Evolutionary conservation across 73 alveolate species (phyloP), one percentile per base, ranked within the genome.

Genomic region (Tetrahymena elliotti): DNA sequence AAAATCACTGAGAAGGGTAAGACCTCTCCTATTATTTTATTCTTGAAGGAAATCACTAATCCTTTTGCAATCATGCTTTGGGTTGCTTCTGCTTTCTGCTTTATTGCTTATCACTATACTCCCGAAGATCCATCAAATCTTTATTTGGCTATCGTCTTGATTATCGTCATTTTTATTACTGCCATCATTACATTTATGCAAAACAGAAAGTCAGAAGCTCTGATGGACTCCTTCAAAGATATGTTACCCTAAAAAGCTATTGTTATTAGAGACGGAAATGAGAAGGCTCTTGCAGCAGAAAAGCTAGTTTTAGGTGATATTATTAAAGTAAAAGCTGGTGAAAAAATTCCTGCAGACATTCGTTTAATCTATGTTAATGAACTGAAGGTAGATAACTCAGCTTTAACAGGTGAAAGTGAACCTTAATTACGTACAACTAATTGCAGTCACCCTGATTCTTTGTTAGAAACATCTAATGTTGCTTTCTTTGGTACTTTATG

Each of bases 321-420:
- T 16, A 40, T 97, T 1, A 95, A 97, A 93, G 98, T 99, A 68
- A 96, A 98, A 96, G 97, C 98, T 68, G 99, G 99, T 33, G 99
- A 99, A 94, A 98, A 97, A 94, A 98, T 99, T 27, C 99, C 99
- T 4, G 99, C 99, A 1, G 99, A 99, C 94, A 96, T 98, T 52
- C 96, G 99, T 53, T 52, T 98, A 41, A 98, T 98, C 40, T 93
- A 97, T 33, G 84, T 99, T 39, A 97, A 99, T 82, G 97, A 99
- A 20, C 96, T 99, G 93, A 97, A 98, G 84, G 99, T 98, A 15
- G 99, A 99, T 92, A 99, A 99, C 93, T 98, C 99, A 38, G 97
- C 99, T 20, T 96, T 99, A 27, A 99, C 99, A 36, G 99, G 99
- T 95, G 99, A 99, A 96, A 95, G 98, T 33, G 97, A 95, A 68